A percentile compares a stretch with the other conserved stretches of the same genome.
Conservation (phyloP, 1,284 basidiomycete genomes). For the Laetiporus sulphureus region DNA sequence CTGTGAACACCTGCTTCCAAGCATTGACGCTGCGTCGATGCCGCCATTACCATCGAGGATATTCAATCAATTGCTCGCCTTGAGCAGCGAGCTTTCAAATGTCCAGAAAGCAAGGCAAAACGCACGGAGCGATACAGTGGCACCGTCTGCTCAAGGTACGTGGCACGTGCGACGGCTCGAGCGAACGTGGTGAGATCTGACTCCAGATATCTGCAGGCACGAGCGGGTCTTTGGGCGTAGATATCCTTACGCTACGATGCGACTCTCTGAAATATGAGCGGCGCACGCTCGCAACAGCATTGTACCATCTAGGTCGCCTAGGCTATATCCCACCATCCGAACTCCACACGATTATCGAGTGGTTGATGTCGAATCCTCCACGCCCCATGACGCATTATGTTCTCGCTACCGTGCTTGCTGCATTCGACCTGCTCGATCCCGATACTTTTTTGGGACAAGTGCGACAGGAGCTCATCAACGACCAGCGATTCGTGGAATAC, state of each 20-base stretch:
- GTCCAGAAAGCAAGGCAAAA: constrained; percentile 53
- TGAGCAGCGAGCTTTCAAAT: constrained; percentile 44
- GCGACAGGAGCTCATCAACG: constrained; percentile 41
- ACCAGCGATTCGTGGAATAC: constrained; percentile 38
- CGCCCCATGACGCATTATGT: constrained; percentile 70
- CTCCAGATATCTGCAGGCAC: neutral
- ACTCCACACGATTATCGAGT: constrained; percentile 55
- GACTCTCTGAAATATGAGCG: constrained; percentile 72
- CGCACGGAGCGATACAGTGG: constrained; percentile 54
- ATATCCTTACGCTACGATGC: constrained; percentile 57
- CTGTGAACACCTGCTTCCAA: constrained; percentile 42
- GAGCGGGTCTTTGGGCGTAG: constrained; percentile 43
- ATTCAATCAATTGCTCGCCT: constrained; percentile 54
- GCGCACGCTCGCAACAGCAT: constrained; percentile 51
- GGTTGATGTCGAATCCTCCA: constrained; percentile 54
- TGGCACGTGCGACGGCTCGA: neutral
- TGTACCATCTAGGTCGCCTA: constrained; percentile 59
- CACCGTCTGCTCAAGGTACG: constrained; percentile 47
- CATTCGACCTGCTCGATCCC: constrained; percentile 66
- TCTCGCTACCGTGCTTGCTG: constrained; percentile 59
- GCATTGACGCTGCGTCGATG: constrained; percentile 25
- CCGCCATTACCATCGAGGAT: constrained; percentile 44
- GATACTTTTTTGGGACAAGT: constrained; percentile 33
- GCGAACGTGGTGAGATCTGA: neutral
- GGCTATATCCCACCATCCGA: constrained; percentile 55